These are phyloP conservation scores for Solanum hybrid DNA, from an alignment of 305 asterid genomes.

Conservation along the genomic window DNA sequence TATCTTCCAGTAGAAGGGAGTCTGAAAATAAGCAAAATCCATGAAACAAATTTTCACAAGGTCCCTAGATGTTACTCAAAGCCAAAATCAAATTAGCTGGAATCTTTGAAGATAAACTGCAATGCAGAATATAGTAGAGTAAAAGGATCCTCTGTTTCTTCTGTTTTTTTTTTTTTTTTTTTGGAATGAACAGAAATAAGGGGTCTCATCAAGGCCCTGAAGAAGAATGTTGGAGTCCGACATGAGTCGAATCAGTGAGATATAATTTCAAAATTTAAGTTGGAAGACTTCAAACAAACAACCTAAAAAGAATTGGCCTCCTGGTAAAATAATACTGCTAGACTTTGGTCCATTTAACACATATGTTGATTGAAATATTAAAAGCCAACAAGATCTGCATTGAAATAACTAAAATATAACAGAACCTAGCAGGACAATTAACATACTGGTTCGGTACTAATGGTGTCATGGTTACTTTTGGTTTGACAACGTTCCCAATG, in stretches of 20 bases:
- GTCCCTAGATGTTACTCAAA: neutral
- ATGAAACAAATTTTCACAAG: neutral
- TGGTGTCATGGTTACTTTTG: slow-evolving; percentile 88
- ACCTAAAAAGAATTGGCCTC: neutral
- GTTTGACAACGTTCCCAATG: slow-evolving; percentile 97
- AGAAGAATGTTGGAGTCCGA: neutral
- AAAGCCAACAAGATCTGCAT: slow-evolving; percentile 13
- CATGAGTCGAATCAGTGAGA: neutral
- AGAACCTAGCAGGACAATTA: neutral
- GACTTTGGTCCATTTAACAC: neutral
- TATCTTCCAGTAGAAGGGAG: neutral
- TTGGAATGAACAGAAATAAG: neutral
- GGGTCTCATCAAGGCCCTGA: neutral
- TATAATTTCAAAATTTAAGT: neutral
- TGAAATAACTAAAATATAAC: neutral
- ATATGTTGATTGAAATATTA: neutral
- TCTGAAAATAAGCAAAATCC: neutral
- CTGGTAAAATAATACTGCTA: neutral
- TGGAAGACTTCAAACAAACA: neutral
- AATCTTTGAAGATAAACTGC: neutral
- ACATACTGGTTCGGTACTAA: slow-evolving; percentile 81
- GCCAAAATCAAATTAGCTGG: neutral
- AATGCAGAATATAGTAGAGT: neutral
- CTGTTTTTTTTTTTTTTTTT: too few relatives aligned
- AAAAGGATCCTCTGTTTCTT: neutral